phyloP scores from a whole-genome alignment of 306 rosid species.

The Vigna angularis region DNA sequence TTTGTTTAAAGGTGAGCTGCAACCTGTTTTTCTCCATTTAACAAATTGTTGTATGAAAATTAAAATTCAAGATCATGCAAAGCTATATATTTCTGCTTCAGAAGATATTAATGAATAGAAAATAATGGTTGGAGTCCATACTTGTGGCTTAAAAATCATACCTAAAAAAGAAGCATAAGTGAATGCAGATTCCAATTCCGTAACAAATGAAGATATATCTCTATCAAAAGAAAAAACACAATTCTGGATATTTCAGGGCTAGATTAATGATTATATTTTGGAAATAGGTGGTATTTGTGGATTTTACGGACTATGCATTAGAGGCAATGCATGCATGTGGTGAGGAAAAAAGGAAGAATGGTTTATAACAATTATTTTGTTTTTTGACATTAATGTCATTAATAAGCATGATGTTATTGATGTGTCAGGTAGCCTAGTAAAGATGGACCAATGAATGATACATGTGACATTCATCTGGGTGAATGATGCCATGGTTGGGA shows the following conservation, averaged over 20 bases:
- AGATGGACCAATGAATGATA: constrained; percentile 48
- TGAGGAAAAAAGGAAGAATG: constrained; percentile 30
- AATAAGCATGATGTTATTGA: constrained; percentile 32
- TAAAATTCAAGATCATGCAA: constrained; percentile 18
- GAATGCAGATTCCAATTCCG: constrained; percentile 6
- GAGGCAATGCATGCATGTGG: constrained; percentile 51
- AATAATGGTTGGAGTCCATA: constrained; percentile 12
- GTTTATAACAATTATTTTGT: not conserved
- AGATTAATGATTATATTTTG: constrained; percentile 26
- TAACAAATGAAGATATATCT: not conserved
- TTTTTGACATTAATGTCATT: constrained; percentile 31
- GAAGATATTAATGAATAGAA: not conserved
- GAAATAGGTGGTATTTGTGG: constrained; percentile 14
- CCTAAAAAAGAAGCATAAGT: not conserved
- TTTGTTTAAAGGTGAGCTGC: constrained; percentile 54
- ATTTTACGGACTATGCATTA: constrained; percentile 29
- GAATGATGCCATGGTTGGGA: constrained; percentile 48
- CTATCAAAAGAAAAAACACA: not conserved
- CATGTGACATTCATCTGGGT: constrained; percentile 50
- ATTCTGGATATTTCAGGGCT: not conserved
- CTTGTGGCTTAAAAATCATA: not conserved
- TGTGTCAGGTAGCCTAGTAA: constrained; percentile 15
- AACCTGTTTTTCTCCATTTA: constrained; percentile 53
- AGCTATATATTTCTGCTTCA: constrained; percentile 5
- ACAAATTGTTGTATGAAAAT: constrained; percentile 37